Evolutionary conservation across 2,329 filamentous ascomycete species (phyloP).

Genomic region (Dothistroma pini): DNA sequence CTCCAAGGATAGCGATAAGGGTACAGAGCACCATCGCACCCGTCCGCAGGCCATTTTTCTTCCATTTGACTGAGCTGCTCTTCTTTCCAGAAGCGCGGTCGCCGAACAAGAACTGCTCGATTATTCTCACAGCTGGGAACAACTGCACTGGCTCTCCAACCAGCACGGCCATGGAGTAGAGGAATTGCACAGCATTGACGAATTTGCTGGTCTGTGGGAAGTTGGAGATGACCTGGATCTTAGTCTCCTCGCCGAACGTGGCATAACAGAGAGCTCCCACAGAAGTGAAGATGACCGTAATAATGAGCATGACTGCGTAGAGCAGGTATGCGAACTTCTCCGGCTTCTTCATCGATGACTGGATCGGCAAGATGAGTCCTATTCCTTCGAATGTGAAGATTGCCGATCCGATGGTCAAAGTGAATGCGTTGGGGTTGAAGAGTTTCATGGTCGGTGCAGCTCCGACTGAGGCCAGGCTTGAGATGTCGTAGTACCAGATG

Average conservation of each 20-base stretch:
- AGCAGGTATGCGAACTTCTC: constrained; percentile 64
- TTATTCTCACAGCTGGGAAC: constrained; percentile 68
- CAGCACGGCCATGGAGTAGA: constrained; percentile 71
- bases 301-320: constrained; percentile 66
- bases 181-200: constrained; percentile 72
- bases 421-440: constrained; percentile 67
- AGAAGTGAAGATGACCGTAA: constrained; percentile 68
- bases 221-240: constrained; percentile 73
- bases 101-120: constrained; percentile 66
- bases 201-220: constrained; percentile 66
- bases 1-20: constrained; percentile 59
- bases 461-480: constrained; percentile 53
- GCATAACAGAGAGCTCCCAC: constrained; percentile 71
- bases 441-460: constrained; percentile 59
- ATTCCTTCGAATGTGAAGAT: constrained; percentile 80
- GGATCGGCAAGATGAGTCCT: constrained; percentile 71
- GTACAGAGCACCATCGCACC: constrained; percentile 57
- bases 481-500: constrained; percentile 69
- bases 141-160: constrained; percentile 71
- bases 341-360: constrained; percentile 69
- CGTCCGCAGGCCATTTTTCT: constrained; percentile 66
- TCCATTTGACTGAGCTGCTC: constrained; percentile 65
- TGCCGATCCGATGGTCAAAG: constrained; percentile 67
- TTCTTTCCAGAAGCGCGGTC: constrained; percentile 62
- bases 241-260: constrained; percentile 65